Conservation (phyloP, 352 stramenopile species). For the Phytophthora podocarpi region DNA sequence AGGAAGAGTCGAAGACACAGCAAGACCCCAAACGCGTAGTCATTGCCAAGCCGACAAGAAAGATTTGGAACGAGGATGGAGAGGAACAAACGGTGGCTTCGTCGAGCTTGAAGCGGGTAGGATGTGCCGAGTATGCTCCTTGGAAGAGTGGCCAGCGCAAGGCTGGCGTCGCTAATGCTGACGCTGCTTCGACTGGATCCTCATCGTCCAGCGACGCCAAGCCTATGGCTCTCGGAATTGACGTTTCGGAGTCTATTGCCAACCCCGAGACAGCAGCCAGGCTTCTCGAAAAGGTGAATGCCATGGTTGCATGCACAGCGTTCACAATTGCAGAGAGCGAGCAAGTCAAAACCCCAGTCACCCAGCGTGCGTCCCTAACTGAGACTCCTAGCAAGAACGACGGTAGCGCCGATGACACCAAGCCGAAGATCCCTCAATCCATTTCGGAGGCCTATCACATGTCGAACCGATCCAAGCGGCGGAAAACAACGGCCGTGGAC, state of each 20-base stretch:
- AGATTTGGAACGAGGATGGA: conserved; percentile 44
- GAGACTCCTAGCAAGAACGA: conserved; percentile 16
- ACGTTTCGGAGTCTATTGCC: not conserved
- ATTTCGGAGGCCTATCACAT: conserved; percentile 82
- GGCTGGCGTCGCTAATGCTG: conserved; percentile 25
- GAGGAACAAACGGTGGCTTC: conserved; percentile 23
- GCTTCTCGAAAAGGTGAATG: conserved; percentile 61
- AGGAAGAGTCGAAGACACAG: conserved; percentile 33
- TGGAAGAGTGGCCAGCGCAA: conserved; percentile 73
- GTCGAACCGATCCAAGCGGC: conserved; percentile 66
- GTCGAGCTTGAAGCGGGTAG: conserved; percentile 45
- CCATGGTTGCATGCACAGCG: conserved; percentile 55
- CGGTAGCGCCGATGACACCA: not conserved
- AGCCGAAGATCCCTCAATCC: conserved; percentile 56
- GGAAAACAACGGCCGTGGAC: conserved; percentile 49
- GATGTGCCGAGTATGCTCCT: conserved; percentile 49
- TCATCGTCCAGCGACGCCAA: conserved; percentile 7
- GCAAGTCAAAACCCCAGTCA: not conserved
- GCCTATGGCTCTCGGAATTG: conserved; percentile 29
- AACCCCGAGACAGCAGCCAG: conserved; percentile 19
- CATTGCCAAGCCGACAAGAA: conserved; percentile 22
- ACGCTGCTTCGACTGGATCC: conserved; percentile 12
- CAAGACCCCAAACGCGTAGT: conserved; percentile 1
- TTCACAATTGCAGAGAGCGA: conserved; percentile 66
- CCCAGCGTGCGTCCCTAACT: conserved; percentile 2